Conservation (phyloP, 371 early-diverging fungal species). For the Gilbertella persicaria region DNA sequence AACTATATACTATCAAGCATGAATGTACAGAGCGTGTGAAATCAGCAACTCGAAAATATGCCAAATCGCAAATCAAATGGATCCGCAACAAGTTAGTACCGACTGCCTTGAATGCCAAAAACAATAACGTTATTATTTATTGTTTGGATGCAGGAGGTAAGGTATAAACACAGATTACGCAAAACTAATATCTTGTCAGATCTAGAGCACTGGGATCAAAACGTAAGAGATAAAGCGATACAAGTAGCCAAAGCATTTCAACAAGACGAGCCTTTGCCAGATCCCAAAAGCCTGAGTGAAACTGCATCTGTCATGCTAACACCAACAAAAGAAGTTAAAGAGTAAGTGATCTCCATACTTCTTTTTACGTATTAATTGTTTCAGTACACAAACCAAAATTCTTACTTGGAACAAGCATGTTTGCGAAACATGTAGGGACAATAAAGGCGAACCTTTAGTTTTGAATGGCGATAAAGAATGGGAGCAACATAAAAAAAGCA, state of each 20-base stretch:
- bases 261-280: slow-evolving; percentile 35
- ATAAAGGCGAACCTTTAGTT: slow-evolving; percentile 46
- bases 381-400: slow-evolving; percentile 49
- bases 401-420: slow-evolving; percentile 64
- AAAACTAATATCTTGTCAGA: slow-evolving; percentile 28
- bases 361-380: background rate
- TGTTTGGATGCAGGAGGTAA: slow-evolving; percentile 81
- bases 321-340: slow-evolving; percentile 20
- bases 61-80: slow-evolving; percentile 88
- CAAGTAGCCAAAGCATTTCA: slow-evolving; percentile 47
- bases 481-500: slow-evolving; percentile 64
- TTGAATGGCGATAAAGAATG: slow-evolving; percentile 73
- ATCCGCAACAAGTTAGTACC: slow-evolving; percentile 85
- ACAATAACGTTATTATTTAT: slow-evolving; percentile 54
- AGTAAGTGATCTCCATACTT: slow-evolving; percentile 23
- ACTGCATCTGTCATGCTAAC: slow-evolving; percentile 43
- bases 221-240: slow-evolving; percentile 57
- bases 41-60: slow-evolving; percentile 82
- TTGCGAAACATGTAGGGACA: slow-evolving; percentile 61
- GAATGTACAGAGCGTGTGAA: slow-evolving; percentile 84
- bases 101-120: slow-evolving; percentile 30
- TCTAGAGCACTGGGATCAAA: slow-evolving; percentile 55
- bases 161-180: background rate
- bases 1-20: slow-evolving; percentile 45
- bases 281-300: slow-evolving; percentile 35